Base-by-base conservation (phyloP, 2,329 filamentous ascomycete genomes). In the Elsinoe fawcettii region DNA sequence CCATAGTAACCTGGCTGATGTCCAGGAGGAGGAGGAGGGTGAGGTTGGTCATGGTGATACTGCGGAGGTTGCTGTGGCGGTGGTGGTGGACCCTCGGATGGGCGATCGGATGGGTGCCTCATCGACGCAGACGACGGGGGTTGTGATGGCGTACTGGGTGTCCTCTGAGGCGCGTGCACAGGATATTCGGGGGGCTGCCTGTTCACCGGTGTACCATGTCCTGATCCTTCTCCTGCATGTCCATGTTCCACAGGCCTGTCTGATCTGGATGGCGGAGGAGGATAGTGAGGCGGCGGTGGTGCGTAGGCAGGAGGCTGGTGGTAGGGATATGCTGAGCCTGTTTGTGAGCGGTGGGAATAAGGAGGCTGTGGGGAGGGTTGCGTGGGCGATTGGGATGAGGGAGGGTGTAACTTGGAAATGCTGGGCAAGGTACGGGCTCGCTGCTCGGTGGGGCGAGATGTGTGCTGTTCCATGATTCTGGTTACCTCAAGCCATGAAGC, bases 191-290 rank as follows among this genome's bases (percentile, higher is more conserved):
- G 67, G 49, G 67, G 66, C 43, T 67, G 61, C 37, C 67, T 61
- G 57, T 67, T 68, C 58, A 69, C 66, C 37, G 68, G 67, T 44
- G 68, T 70, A 56, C 65, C 68, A 65, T 71, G 69, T 46, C 67
- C 67, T 51, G 68, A 67, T 32, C 63, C 65, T 51, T 60, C 63
- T 61, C 66, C 63, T 55, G 63, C 63, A 61, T 69, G 66, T 47
- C 60, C 61, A 58, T 69, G 63, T 30, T 66, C 64, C 63, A 60
- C 54, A 57, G 58, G 47, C 41, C 60, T 49, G 63, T 65, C 57
- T 60, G 66, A 25, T 67, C 66, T 60, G 66, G 64, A 9, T 46
- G 41, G 11, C 62, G 58, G 27, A 61, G 63, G 43, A 58, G 59
- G 16, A 58, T 62, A 34, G 61, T 61, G 46, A 66, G 65, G 39